Evolutionary conservation across 176 grass and related monocot species (phyloP), one percentile per base, ranked within the genome.

Genomic region (Eragrostis nindensis): DNA sequence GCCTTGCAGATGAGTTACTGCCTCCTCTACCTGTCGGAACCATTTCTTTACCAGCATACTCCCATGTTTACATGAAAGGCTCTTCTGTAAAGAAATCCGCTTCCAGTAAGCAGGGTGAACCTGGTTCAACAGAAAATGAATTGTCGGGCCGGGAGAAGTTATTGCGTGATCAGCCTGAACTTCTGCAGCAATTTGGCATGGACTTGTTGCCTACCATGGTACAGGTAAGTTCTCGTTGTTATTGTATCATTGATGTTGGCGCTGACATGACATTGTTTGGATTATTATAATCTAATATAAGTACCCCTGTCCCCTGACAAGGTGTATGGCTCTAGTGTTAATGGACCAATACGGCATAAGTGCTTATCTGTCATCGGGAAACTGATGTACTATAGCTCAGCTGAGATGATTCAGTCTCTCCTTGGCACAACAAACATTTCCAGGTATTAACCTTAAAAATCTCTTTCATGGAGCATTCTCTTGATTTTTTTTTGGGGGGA

Each of bases 281-380:
- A 15, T 24, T 42, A 67, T 73, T 24, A 30, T 43, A 40, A 7
- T 61, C 70, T 65, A 40, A 7, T 61, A 64, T 65, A 41, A 14
- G 18, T 44, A 47, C 22, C 32, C 42, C 36, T 73, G 74, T 85
- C 61, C 38, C 21, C 41, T 83, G 62, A 61, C 30, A 76, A 97
- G 94, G 94, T 94, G 8, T 97, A 94, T 73, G 84, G 91, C 26
- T 94, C 89, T 29, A 97, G 94, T 12, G 80, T 97, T 84, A 97
- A 89, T 81, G 86, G 78, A 50, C 82, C 89, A 63, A 81, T 97
- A 62, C 94, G 94, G 62, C 89, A 97, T 59, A 97, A 88, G 56
- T 94, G 91, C 75, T 73, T 97, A 43, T 89, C 94, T 67, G 68
- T 94, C 66, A 91, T 97, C 76, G 94, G 77, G 4, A 97, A 97